Evolutionary conservation across 352 stramenopile species (phyloP).

Genomic region (Phytophthora colocasiae): DNA sequence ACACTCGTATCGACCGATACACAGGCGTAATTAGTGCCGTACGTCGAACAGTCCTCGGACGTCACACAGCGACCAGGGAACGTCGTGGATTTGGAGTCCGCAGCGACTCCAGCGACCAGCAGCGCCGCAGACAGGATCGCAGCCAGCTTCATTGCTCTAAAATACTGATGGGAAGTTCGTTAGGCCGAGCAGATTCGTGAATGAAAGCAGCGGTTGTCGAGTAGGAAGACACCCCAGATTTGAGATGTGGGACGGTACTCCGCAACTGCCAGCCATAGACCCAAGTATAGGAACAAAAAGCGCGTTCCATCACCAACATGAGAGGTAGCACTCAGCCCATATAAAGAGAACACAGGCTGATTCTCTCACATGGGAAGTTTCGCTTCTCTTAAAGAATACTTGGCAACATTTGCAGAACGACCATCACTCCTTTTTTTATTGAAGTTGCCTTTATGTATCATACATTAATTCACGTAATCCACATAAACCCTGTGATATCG

Average conservation of each 20-base stretch:
- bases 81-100: slow-evolving; percentile 44
- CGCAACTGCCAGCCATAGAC: slow-evolving; percentile 18
- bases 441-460: slow-evolving; percentile 29
- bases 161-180: not conserved
- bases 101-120: slow-evolving; percentile 18
- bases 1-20: slow-evolving; percentile 72
- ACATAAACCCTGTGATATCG: slow-evolving; percentile 28
- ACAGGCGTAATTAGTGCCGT: slow-evolving; percentile 69
- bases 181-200: slow-evolving; percentile 19
- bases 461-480: not conserved
- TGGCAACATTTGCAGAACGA: not conserved
- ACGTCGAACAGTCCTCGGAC: slow-evolving; percentile 59
- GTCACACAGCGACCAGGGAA: slow-evolving; percentile 63
- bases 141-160: slow-evolving; percentile 23
- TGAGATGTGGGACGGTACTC: slow-evolving; percentile 30
- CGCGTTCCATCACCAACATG: slow-evolving; percentile 1
- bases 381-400: not conserved
- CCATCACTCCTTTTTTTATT: not conserved
- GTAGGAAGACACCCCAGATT: slow-evolving; percentile 11
- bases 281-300: slow-evolving; percentile 18
- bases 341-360: not conserved
- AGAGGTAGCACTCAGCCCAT: not conserved
- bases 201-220: slow-evolving; percentile 21
- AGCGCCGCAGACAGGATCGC: slow-evolving; percentile 24
- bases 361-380: slow-evolving; percentile 13